These are phyloP conservation scores for Calocera cornea DNA, from an alignment of 768 basidiomycete species.

Conservation along the genomic window DNA sequence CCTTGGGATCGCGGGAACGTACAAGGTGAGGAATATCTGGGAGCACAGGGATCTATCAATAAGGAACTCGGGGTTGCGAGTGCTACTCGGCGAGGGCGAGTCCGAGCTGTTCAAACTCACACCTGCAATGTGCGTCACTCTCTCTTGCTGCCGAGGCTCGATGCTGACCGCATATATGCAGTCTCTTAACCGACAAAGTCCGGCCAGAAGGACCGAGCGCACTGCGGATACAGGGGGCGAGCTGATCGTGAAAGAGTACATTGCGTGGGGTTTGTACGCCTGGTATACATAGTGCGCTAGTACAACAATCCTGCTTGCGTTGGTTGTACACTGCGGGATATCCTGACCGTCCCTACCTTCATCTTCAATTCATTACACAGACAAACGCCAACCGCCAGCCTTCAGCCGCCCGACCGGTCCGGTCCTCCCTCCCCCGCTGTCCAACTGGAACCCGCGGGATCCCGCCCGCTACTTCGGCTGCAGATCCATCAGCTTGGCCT, in stretches of 20 bases:
- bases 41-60: neutral
- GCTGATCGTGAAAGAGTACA: neutral
- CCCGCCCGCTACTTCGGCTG: slow-evolving; percentile 3
- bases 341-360: no score
- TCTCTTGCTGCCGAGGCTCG: neutral
- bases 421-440: no score
- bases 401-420: no score
- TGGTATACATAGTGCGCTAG: neutral
- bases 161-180: neutral
- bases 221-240: neutral
- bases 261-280: neutral
- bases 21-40: neutral
- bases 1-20: neutral
- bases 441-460: no score
- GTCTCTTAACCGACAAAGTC: neutral
- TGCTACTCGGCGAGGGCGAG: neutral
- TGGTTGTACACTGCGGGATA: no score
- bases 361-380: no score
- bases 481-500: slow-evolving; percentile 10
- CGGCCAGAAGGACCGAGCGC: neutral
- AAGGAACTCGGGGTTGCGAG: neutral
- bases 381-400: no score
- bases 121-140: neutral
- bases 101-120: neutral
- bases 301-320: neutral